phyloP scores from a whole-genome alignment of 352 stramenopile genomes.

The Globisporangium middletonii region DNA sequence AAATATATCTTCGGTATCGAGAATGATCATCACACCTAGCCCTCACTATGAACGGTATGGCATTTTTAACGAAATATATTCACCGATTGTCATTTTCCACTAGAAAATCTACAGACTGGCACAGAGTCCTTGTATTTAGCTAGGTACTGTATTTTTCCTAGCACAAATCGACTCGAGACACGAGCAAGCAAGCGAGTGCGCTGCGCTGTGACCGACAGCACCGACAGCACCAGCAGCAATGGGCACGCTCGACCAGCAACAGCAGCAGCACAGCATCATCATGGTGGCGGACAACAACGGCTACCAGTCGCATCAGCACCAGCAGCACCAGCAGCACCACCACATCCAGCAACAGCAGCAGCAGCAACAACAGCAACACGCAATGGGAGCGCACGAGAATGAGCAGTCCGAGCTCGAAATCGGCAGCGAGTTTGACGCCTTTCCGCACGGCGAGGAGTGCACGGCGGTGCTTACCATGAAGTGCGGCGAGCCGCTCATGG shows the following conservation, averaged over 20 bases:
- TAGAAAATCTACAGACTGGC: too few relatives aligned
- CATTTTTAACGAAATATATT: too few relatives aligned
- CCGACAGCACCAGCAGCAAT: neutral
- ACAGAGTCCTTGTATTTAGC: too few relatives aligned
- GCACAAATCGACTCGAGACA: too few relatives aligned
- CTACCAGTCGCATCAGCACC: neutral
- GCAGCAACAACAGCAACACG: neutral
- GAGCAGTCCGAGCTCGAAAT: constrained; percentile 6
- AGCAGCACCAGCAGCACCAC: neutral
- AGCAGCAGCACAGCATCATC: neutral
- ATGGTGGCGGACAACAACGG: neutral
- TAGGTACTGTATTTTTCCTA: too few relatives aligned
- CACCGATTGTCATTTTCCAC: too few relatives aligned
- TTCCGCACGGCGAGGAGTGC: constrained; percentile 59
- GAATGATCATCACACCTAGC: too few relatives aligned
- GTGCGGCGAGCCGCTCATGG: constrained; percentile 63
- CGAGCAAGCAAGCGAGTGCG: too few relatives aligned
- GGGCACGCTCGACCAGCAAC: neutral
- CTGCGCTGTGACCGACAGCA: neutral
- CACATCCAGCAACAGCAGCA: neutral
- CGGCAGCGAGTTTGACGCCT: constrained; percentile 27
- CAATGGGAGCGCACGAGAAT: neutral
- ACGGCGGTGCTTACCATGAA: constrained; percentile 71
- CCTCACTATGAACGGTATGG: too few relatives aligned
- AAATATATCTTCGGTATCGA: too few relatives aligned